Percentiles rank a stretch among this genome's conserved stretches.
These are phyloP conservation scores for Solanum gandarillasii DNA, from an alignment of 257 asterid genomes.

Conservation along the genomic window DNA sequence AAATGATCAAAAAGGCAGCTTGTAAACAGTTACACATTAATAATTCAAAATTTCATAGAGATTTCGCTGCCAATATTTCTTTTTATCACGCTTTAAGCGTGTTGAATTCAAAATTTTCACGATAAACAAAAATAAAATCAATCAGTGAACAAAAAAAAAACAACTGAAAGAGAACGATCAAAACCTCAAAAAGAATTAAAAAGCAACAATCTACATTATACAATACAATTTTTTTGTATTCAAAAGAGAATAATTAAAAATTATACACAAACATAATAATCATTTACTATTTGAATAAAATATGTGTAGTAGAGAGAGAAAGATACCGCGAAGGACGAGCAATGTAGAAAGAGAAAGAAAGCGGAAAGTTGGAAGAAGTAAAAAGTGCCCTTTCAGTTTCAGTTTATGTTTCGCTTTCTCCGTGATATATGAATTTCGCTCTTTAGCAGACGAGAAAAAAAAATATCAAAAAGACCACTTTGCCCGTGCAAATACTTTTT, in stretches of 20 bases:
- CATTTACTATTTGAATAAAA: background rate
- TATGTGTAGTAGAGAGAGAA: background rate
- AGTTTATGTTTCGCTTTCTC: background rate
- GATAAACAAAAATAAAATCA: background rate
- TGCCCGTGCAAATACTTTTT: background rate
- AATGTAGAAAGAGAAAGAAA: background rate
- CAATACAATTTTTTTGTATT: background rate
- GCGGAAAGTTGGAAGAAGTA: background rate
- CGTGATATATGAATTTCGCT: background rate
- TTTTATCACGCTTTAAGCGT: background rate
- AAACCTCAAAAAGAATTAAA: background rate
- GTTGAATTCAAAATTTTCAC: background rate
- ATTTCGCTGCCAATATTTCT: background rate
- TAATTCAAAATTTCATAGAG: background rate
- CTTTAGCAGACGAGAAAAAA: background rate
- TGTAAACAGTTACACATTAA: background rate
- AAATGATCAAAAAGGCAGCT: background rate
- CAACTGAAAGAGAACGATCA: background rate
- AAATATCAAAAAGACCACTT: background rate
- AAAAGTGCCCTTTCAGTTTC: background rate
- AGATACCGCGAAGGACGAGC: background rate
- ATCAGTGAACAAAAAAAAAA: background rate
- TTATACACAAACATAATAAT: background rate
- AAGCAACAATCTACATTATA: background rate
- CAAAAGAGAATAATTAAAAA: background rate